Conservation (phyloP, 1,284 basidiomycete genomes). For the Trichosporon asahii region DNA sequence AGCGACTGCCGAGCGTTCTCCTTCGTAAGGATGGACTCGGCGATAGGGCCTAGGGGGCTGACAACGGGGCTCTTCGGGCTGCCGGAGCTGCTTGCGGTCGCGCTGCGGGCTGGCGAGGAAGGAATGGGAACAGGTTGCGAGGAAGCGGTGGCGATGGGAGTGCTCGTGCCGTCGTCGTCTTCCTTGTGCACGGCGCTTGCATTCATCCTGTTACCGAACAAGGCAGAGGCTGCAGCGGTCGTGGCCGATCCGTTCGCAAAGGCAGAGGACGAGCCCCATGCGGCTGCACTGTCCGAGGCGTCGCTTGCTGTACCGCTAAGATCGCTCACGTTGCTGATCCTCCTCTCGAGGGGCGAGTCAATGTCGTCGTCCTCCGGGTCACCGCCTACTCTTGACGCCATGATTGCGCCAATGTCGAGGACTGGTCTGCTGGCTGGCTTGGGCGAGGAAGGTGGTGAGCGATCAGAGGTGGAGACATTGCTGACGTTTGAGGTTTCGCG, state of each 20-base stretch:
- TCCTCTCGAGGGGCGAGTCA: constrained; percentile 1
- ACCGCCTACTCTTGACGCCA: not conserved
- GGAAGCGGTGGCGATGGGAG: not conserved
- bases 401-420: constrained; percentile 7
- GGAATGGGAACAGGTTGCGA: not conserved
- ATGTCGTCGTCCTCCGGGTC: not conserved
- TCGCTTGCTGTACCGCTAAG: not conserved
- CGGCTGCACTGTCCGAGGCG: not conserved
- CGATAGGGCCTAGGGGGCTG: not conserved
- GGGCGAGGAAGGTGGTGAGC: not conserved
- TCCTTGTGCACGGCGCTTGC: not conserved
- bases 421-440: not conserved
- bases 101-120: not conserved
- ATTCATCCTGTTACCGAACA: constrained; percentile 8
- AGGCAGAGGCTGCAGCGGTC: not conserved
- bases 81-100: not conserved
- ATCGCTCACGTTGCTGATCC: not conserved
- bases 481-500: not conserved
- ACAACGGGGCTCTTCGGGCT: not conserved
- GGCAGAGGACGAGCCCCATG: constrained; percentile 1
- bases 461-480: not conserved
- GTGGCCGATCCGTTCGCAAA: constrained; percentile 5
- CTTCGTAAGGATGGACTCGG: not conserved
- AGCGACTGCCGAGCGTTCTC: not conserved
- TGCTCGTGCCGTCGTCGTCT: not conserved